Base-by-base conservation (phyloP, 2,329 filamentous ascomycete genomes). In the Pseudonectria foliicola region DNA sequence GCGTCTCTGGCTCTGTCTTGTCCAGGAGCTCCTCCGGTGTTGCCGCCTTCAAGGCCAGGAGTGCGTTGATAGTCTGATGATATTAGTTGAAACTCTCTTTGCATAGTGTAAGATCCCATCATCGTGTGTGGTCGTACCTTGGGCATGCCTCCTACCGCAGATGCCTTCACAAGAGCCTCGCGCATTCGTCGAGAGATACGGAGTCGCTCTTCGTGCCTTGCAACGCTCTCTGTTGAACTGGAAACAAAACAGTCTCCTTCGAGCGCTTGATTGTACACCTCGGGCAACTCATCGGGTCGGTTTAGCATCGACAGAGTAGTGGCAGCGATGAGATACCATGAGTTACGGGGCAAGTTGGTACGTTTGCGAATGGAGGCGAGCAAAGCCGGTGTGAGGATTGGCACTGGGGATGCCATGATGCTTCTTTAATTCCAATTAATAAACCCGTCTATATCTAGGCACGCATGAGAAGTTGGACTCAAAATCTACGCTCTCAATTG, bases 261-360 rank as follows among this genome's bases (percentile, higher is more conserved):
- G 10, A 41, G 30, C 11, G 42, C 47, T 35, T 38, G 37, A 10
- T 24, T 44, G 14, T 46, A 38, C 7, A 52, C 35, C 3, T 34
- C 42, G 6, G 45, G 39, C 4, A 52, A 24, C 18, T 52, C 49
- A 10, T 52, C 49, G 13, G 49, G 44, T 3, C 49, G 44, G 15
- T 52, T 52, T 13, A 52, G 38, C 7, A 35, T 39, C 6, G 49
- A 50, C 13, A 52, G 13, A 7, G 49, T 48, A 11, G 49, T 48
- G 6, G 49, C 49, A 6, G 49, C 35, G 28, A 52, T 50, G 10
- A 52, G 41, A 25, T 52, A 52, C 49, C 49, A 52, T 1, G 49
- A 46, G 28, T 52, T 44, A n/a, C 27, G 40, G 8, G 49, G 49
- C 12, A 52, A 33, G 25, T 49, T 43, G 13, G 49, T 43, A 6